A percentile compares a stretch with the other conserved stretches of the same genome.
These are phyloP conservation scores for Lagerstroemia speciosa DNA, from an alignment of 345 rosid species.

Conservation along the genomic window DNA sequence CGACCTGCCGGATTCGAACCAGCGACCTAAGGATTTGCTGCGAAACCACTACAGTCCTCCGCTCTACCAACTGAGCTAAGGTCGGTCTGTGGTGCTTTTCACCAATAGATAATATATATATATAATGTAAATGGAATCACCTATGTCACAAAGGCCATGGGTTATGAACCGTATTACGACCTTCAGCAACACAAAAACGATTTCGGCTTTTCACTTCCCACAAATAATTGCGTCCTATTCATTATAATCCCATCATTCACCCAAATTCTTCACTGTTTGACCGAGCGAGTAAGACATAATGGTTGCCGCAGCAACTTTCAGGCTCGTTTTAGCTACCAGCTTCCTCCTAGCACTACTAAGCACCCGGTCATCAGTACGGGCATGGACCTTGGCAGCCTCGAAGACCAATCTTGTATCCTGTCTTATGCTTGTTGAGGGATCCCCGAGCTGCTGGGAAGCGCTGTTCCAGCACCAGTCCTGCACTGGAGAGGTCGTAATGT, in stretches of 20 bases:
- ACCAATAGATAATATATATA: too few species aligned
- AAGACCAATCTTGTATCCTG: not conserved
- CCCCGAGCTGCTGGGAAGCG: conserved; percentile 64
- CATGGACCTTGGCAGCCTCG: not conserved
- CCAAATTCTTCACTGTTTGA: not conserved
- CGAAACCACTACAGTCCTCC: conserved; percentile 90
- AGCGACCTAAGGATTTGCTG: conserved; percentile 31
- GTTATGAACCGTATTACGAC: not conserved
- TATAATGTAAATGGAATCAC: too few species aligned
- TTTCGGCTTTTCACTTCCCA: not conserved
- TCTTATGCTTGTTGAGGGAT: conserved; percentile 8
- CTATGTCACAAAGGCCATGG: too few species aligned
- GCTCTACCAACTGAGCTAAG: conserved; percentile 99
- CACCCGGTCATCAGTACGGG: not conserved
- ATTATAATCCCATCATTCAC: not conserved
- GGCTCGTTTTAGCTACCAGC: not conserved
- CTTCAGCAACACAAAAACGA: not conserved
- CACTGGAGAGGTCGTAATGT: conserved; percentile 56
- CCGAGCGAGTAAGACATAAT: not conserved
- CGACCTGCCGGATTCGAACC: conserved; percentile 57
- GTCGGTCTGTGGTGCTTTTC: conserved; percentile 38
- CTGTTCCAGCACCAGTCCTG: conserved; percentile 68
- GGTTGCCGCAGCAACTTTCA: not conserved
- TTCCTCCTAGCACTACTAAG: not conserved
- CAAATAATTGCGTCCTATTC: not conserved